These are phyloP conservation scores for Aspergillus affinis DNA, from an alignment of 495 filamentous ascomycete species.

Conservation along the genomic window DNA sequence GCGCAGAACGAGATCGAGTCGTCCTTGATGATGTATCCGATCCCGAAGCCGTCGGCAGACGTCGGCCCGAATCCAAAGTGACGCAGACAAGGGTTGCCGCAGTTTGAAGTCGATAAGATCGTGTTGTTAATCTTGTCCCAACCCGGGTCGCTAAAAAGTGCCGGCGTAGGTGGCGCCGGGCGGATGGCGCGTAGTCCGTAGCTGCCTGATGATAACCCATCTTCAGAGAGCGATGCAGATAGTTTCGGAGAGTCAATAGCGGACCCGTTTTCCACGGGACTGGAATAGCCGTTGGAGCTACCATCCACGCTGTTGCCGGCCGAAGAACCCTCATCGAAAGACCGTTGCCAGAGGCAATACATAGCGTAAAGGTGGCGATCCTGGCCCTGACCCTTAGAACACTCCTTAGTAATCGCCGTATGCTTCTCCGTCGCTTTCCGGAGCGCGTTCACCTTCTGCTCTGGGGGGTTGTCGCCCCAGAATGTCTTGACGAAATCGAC, in stretches of 20 bases:
- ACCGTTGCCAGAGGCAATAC: conserved; percentile 92
- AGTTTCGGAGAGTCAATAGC: conserved; percentile 55
- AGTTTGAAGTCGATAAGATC: conserved; percentile 95
- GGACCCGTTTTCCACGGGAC: conserved; percentile 48
- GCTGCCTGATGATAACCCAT: conserved; percentile 34
- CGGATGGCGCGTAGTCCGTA: conserved; percentile 33
- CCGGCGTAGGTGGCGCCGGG: conserved; percentile 56
- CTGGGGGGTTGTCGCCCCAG: conserved; percentile 85
- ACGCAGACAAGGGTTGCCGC: conserved; percentile 93
- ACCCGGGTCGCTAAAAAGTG: conserved; percentile 81
- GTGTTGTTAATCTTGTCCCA: conserved; percentile 97
- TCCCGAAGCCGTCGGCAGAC: conserved; percentile 91
- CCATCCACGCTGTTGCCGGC: conserved; percentile 53
- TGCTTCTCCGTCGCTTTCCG: conserved; percentile 82
- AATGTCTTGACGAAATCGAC: conserved; percentile 89
- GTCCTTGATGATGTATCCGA: conserved; percentile 99
- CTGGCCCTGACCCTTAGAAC: conserved; percentile 88
- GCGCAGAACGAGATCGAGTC: conserved; percentile 91
- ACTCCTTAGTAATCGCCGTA: conserved; percentile 75
- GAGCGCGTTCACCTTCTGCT: conserved; percentile 80
- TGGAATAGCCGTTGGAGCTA: conserved; percentile 57
- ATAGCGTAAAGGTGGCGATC: conserved; percentile 93
- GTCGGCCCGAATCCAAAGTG: conserved; percentile 97
- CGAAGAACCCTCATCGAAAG: conserved; percentile 67
- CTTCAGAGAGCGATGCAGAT: conserved; percentile 50